Base-by-base conservation (phyloP, 1,139 yeast species). In the Candida pseudocylindracea region DNA sequence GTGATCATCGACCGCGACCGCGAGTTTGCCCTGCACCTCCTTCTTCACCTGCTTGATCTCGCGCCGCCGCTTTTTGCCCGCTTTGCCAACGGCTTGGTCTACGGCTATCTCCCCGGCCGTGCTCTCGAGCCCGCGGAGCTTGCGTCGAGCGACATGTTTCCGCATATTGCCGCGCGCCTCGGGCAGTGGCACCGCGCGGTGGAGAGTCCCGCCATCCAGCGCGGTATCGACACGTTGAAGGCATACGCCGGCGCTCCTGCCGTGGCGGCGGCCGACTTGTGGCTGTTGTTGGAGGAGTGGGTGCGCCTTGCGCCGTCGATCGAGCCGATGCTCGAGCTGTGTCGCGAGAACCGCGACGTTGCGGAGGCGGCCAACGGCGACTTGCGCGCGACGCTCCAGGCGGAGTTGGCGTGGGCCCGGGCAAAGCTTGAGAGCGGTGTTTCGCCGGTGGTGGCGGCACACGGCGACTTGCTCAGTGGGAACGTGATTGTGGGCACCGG, bases 1-100 rank as follows among this genome's bases (percentile, higher is more conserved):
- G 54, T 72, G 29, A 74, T 78, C 36, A 78, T 78, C 30, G 83
- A 76, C 47, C 57, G 92, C 40, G 75, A 73, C 42, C 55, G 85
- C 27, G 92, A 78, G 46, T 73, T 71, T 45, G 72, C 74, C 27
- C 72, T 76, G 40, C 88, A 76, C 46, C 49, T 71, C 35, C 66
- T 70, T 32, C 56, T 78, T 33, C 63, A 72, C 42, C 60, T 74
- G 2, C 56, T 71, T 30, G 54, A 59, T 8, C 58, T 78, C 39
- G 91, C 91, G 0, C 83, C 91, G 0, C 62, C 72, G 2, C 63
- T 78, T 26, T 67, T 64, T 44, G 74, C 80, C 4, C 53, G 80
- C 32, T 74, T 76, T 45, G 67, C 67, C 29, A 78, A 78, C 47
- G 92, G 91, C 1, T 57, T 78, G 33, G 63, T 78, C 10, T 78